Base-by-base conservation (phyloP, 2,329 filamentous ascomycete species). In the Ramularia collo-cygni region DNA sequence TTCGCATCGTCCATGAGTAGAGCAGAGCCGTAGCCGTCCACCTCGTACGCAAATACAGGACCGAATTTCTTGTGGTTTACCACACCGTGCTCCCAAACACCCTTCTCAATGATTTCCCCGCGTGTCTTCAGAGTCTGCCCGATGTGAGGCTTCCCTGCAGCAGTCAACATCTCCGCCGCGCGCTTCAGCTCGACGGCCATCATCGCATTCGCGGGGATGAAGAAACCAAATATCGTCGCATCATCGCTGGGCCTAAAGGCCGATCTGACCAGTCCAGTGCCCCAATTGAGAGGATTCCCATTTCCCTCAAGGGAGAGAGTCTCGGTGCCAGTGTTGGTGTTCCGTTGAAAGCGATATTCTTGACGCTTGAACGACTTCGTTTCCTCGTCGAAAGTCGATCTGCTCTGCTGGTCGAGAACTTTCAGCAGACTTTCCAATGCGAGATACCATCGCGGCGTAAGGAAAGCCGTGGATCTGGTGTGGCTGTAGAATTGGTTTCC, bases 191-290 rank as follows among this genome's bases (percentile, higher is more conserved):
- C 88, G 1, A 90, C 85, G 2, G 87, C 81, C 74, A 98, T 95
- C 81, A 94, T 90, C 16, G 92, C 92, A 59, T 98, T 98, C 27
- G 86, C 82, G 0, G 92, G 92, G 51, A 98, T 94, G 60, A 95
- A 86, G 69, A 87, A 98, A 31, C 89, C 89, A 3, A 98, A 71
- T 27, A 92, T 95, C 0, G 88, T 93, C 2, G 92, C 87, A 61
- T 98, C 92, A 55, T 98, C 92, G 48, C 86, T 94, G 4, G 92
- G 92, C 1, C 92, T 77, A 67, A 98, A 98, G 1, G 92, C 90
- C 28, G 86, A 94, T 43, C 92, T 79, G 34, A 96, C 75, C 1
- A 98, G 75, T 0, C 87, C 88, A 0, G 92, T 95, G 13, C 81
- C 85, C 51, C 71, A 74, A 52, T 86, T 89, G 12, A 98, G 69